Evolutionary conservation across 306 rosid species (phyloP).

Genomic region (Luffa aegyptiaca): DNA sequence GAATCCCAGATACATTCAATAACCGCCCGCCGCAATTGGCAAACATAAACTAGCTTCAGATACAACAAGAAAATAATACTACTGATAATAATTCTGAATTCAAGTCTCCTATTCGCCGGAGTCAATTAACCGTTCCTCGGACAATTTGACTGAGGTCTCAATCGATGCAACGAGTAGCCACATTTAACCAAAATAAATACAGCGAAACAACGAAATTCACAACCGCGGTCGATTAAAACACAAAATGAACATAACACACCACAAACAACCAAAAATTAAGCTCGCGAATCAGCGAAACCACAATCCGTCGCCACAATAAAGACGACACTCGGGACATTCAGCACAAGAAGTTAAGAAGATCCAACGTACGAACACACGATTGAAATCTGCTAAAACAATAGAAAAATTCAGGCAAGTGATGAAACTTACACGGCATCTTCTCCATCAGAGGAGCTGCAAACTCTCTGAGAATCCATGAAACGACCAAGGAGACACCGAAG

Average conservation of each 20-base stretch:
- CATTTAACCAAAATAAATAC: neutral
- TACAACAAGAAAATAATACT: neutral
- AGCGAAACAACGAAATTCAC: neutral
- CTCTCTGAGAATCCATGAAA: slow-evolving; percentile 89
- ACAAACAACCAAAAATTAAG: neutral
- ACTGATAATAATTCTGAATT: neutral
- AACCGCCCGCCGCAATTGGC: neutral
- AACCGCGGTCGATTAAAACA: neutral
- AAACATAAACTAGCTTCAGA: slow-evolving; percentile 6
- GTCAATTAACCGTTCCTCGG: neutral
- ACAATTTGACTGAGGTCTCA: neutral
- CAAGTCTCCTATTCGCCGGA: neutral
- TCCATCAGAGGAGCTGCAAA: slow-evolving; percentile 72
- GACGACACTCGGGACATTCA: neutral
- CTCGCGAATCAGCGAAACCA: neutral
- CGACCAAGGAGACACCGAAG: slow-evolving; percentile 63
- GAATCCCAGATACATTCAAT: neutral
- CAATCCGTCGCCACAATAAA: neutral
- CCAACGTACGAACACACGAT: neutral
- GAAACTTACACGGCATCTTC: slow-evolving; percentile 70
- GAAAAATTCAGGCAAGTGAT: neutral
- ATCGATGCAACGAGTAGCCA: neutral
- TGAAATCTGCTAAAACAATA: neutral
- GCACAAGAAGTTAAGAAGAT: neutral
- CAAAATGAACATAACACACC: neutral